These are phyloP conservation scores for Ceratobasidium theobromae DNA, from an alignment of 1,284 basidiomycete species.

Conservation along the genomic window DNA sequence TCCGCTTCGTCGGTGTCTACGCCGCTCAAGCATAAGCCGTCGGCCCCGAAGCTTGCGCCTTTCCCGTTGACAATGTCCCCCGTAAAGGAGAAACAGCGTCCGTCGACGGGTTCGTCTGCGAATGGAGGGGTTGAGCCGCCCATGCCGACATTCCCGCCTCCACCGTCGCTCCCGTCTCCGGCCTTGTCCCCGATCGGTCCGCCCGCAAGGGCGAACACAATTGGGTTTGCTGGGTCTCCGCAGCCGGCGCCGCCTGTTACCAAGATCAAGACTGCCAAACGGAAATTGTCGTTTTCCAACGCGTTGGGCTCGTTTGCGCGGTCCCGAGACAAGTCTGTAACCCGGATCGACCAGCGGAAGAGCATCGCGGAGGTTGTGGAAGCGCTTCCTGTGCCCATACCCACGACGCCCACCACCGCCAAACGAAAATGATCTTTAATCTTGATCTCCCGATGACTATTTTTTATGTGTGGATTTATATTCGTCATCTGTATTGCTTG, in stretches of 20 bases:
- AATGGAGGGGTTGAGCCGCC: neutral
- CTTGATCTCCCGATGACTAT: neutral
- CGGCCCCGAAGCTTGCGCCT: slow-evolving; percentile 12
- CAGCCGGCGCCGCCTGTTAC: neutral
- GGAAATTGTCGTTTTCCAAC: slow-evolving; percentile 3
- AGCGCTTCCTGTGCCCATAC: neutral
- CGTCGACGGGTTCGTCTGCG: slow-evolving; percentile 5
- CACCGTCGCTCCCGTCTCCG: neutral
- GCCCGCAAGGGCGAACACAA: neutral
- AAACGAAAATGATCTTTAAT: slow-evolving; percentile 18
- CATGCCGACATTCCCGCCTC: neutral
- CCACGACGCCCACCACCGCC: slow-evolving; percentile 6
- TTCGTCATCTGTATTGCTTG: slow-evolving; percentile 1
- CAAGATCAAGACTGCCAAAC: slow-evolving; percentile 2
- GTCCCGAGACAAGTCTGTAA: slow-evolving; percentile 10
- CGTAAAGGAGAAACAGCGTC: neutral
- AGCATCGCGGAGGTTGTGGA: slow-evolving; percentile 24
- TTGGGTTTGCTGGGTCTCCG: neutral
- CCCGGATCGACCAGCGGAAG: slow-evolving; percentile 1
- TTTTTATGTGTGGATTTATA: slow-evolving; percentile 1
- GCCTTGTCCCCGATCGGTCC: neutral
- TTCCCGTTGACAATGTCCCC: slow-evolving; percentile 28
- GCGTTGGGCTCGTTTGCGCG: neutral
- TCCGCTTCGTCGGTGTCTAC: slow-evolving; percentile 29
- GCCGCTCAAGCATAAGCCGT: slow-evolving; percentile 19